These are phyloP conservation scores for Angophora floribunda DNA, from an alignment of 345 rosid genomes.

Conservation along the genomic window DNA sequence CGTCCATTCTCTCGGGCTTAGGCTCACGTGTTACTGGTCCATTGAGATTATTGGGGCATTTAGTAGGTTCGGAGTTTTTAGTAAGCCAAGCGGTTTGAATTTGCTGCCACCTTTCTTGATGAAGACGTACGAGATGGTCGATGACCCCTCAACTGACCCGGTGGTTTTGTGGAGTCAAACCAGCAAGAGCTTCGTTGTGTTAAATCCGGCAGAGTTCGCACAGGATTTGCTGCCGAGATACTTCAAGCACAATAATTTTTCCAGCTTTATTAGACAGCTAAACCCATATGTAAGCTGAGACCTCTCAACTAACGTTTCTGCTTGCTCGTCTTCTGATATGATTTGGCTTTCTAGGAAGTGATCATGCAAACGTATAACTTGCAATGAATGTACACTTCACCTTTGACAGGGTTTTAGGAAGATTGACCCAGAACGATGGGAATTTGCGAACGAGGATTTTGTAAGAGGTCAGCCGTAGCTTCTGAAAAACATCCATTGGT, in stretches of 20 bases:
- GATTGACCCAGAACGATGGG: slow-evolving; percentile 86
- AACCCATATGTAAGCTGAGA: slow-evolving; percentile 25
- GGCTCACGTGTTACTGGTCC: no score
- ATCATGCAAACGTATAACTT: neutral
- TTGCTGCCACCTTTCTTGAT: slow-evolving; percentile 87
- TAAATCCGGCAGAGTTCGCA: slow-evolving; percentile 66
- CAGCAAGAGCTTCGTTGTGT: slow-evolving; percentile 67
- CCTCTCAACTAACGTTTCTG: neutral
- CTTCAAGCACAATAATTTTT: slow-evolving; percentile 88
- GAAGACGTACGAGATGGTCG: slow-evolving; percentile 89
- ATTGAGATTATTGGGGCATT: no score
- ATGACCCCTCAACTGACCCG: slow-evolving; percentile 62
- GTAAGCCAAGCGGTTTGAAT: no score
- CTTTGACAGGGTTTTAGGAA: slow-evolving; percentile 75
- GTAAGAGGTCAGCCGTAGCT: slow-evolving; percentile 61
- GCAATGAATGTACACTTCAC: neutral
- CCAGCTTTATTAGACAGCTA: slow-evolving; percentile 96
- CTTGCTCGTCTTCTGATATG: neutral
- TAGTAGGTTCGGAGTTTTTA: no score
- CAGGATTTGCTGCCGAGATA: slow-evolving; percentile 69
- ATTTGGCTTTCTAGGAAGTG: neutral
- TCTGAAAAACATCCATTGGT: slow-evolving; percentile 81
- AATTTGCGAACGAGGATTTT: slow-evolving; percentile 84
- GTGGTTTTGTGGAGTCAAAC: slow-evolving; percentile 69
- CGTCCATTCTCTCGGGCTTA: no score